A percentile compares a stretch with the other conserved stretches of the same genome.
Conservation (phyloP, 306 rosid genomes). For the Fagus crenata region DNA sequence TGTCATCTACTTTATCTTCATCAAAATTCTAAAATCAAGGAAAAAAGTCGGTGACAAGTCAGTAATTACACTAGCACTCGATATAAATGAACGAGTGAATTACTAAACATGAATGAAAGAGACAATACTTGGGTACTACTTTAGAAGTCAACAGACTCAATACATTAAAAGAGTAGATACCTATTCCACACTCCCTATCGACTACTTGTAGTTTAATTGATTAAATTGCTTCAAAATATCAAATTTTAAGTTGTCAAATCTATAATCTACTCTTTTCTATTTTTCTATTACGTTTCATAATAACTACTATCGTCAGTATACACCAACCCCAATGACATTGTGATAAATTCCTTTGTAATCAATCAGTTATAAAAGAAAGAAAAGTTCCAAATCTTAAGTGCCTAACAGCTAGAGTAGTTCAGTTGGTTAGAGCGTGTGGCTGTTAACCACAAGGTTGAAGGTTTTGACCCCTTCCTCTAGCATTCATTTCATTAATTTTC, state of each 20-base stretch:
- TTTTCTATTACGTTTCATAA: not conserved
- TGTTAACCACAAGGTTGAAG: too few relatives aligned
- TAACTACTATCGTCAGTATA: not conserved
- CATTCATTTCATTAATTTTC: too few relatives aligned
- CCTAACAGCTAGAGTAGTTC: too few relatives aligned
- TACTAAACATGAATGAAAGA: not conserved
- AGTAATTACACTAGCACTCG: slow-evolving; percentile 6
- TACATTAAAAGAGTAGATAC: not conserved
- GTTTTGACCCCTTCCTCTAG: too few relatives aligned
- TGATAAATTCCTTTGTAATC: not conserved
- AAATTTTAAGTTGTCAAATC: too few relatives aligned
- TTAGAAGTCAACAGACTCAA: not conserved
- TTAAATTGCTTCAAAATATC: too few relatives aligned
- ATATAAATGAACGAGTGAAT: not conserved
- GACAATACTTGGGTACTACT: not conserved
- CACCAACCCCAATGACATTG: not conserved
- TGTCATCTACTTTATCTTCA: slow-evolving; percentile 28
- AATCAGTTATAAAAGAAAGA: not conserved
- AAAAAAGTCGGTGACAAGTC: not conserved
- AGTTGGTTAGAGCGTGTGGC: too few relatives aligned
- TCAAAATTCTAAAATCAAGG: slow-evolving; percentile 46
- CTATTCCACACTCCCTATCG: not conserved
- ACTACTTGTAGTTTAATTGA: not conserved
- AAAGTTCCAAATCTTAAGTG: not conserved
- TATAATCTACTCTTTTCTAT: too few relatives aligned